Base-by-base conservation (phyloP, 1,139 yeast species). In the Waltiozyma sp. region DNA sequence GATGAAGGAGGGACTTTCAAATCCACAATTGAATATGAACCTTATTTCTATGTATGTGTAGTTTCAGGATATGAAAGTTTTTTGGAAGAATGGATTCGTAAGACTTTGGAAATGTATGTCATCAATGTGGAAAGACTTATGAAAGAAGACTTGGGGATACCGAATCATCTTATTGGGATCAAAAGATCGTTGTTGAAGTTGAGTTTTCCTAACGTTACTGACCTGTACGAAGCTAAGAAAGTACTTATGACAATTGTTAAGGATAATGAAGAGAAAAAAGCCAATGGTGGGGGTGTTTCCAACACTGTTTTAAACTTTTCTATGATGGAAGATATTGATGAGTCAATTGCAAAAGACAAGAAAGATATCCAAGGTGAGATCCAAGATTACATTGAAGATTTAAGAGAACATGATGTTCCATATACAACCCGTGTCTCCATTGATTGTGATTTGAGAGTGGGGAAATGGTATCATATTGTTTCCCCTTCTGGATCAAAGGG, bases 1-100 rank as follows among this genome's bases (percentile, higher is more conserved):
- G 96, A 87, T 56, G 96, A 89, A 63, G 99, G 99, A 38, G 98
- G 97, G 3, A 78, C 86, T 35, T 93, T 93, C 68, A 91, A 89
- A 59, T 80, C 89, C 3, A 83, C 95, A 0, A 63, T 85, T 18
- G 81, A 75, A 47, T 86, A 75, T 58, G 91, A 87, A 56, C 98
- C 99, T 0, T 93, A 93, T 60, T 85, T 93, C 58, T 75, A 82
- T 44, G 65, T 93, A n/a, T 72, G 78, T 9, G 77, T 88, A 49
- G 67, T 74, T 31, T 74, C 75, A 3, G 82, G 78, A 0, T 70
- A 70, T 42, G 95, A 85, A 50, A 69, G 80, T 1, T 96, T 86
- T 53, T 88, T 88, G 8, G 98, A 91, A 61, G 97, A 91, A 57
- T 81, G 76, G 61, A 56, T 89, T 43, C 74, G 85, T 49, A 80